phyloP scores from a whole-genome alignment of 805 yeast species.

The Saccharomycopsis sp. region DNA sequence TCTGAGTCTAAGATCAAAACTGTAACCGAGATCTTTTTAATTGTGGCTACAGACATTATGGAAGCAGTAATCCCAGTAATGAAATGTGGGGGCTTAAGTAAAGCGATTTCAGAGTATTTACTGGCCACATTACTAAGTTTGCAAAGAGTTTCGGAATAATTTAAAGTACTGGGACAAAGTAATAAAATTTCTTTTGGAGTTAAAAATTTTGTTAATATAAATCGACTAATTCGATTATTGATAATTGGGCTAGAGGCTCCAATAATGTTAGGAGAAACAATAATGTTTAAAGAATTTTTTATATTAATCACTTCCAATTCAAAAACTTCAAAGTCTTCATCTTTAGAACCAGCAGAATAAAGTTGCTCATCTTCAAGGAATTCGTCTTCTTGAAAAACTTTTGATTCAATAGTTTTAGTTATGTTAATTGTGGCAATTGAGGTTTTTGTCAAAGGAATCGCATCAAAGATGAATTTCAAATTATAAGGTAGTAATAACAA shows the following conservation, averaged over 20 bases:
- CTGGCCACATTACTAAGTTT: conserved; percentile 11
- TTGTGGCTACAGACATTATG: conserved; percentile 22
- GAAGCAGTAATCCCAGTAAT: conserved; percentile 50
- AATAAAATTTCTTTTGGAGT: conserved; percentile 15
- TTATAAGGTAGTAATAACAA: conserved; percentile 11
- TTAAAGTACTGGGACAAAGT: conserved; percentile 28
- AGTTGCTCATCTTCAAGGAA: conserved; percentile 36
- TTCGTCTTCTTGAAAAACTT: background rate
- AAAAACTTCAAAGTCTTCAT: conserved; percentile 20
- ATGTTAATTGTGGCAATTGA: conserved; percentile 6
- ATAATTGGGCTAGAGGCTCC: conserved; percentile 20
- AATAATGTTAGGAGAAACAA: conserved; percentile 11
- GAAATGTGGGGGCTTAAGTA: conserved; percentile 49
- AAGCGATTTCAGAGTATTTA: conserved; percentile 19
- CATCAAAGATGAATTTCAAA: conserved; percentile 5
- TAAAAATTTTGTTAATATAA: conserved; percentile 19
- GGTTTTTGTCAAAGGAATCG: background rate
- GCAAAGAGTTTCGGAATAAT: conserved; percentile 20
- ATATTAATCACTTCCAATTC: conserved; percentile 18
- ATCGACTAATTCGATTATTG: conserved; percentile 3
- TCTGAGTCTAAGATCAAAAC: conserved; percentile 40
- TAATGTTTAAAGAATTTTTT: conserved; percentile 19
- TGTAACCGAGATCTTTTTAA: conserved; percentile 1
- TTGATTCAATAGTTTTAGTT: background rate
- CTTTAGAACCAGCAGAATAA: conserved; percentile 25